Evolutionary conservation across 441 rosid genomes (phyloP).

Genomic region (Pelargonium fulgidum): DNA sequence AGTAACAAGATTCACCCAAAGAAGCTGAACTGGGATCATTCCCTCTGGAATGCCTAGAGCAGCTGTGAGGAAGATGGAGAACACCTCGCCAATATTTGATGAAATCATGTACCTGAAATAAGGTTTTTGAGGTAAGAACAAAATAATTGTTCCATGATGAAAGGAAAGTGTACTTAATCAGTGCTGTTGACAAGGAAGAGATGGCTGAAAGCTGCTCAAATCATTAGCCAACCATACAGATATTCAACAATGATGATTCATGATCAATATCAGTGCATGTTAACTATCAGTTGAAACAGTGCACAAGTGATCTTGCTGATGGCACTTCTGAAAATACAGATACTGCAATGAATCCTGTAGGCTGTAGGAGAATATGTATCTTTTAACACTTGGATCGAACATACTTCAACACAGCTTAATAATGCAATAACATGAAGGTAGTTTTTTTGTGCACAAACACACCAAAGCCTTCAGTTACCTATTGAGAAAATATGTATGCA

Average conservation of each 20-base stretch:
- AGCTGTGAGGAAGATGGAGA: slow-evolving; percentile 42
- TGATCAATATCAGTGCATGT: background rate
- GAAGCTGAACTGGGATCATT: slow-evolving; percentile 46
- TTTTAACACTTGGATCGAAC: background rate
- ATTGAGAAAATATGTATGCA: background rate
- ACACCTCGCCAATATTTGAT: slow-evolving; percentile 51
- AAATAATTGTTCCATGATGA: background rate
- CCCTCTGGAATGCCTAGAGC: slow-evolving; percentile 49
- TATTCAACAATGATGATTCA: background rate
- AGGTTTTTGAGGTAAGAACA: background rate
- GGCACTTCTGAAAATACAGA: background rate
- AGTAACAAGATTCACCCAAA: slow-evolving; percentile 49
- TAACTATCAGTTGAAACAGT: background rate
- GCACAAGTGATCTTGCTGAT: background rate
- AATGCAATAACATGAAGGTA: background rate
- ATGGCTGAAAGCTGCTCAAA: too few relatives aligned
- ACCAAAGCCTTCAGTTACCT: too few relatives aligned
- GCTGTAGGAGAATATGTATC: background rate
- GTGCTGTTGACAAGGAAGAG: background rate
- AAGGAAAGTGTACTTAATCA: background rate
- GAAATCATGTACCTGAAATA: slow-evolving; percentile 46
- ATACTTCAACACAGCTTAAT: background rate
- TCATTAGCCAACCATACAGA: too few relatives aligned
- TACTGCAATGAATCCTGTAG: background rate
- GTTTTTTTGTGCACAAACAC: background rate